Evolutionary conservation across 345 rosid species (phyloP).

Genomic region (Pugionium dolabratum): DNA sequence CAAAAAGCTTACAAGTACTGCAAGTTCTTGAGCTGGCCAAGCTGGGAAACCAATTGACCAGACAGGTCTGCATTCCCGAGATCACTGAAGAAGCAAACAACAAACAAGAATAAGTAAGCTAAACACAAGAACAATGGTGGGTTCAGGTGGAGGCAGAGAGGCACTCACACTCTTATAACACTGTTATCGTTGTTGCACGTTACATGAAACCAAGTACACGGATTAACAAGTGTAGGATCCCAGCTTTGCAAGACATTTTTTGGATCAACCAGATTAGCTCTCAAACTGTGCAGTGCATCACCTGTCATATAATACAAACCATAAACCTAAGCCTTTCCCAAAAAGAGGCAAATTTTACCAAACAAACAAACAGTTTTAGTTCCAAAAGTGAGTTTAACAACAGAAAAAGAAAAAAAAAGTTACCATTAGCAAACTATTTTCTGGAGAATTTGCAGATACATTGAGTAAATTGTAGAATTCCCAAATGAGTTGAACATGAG

Average conservation of each 20-base stretch:
- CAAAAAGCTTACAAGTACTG: slow-evolving; percentile 72
- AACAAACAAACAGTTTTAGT: neutral
- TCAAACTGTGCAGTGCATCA: slow-evolving; percentile 83
- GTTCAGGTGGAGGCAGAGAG: slow-evolving; percentile 13
- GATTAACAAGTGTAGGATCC: slow-evolving; percentile 94
- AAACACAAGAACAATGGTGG: slow-evolving; percentile 1
- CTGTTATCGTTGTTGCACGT: slow-evolving; percentile 93
- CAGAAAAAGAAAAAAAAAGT: neutral
- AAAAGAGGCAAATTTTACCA: slow-evolving; percentile 9
- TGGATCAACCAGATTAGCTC: slow-evolving; percentile 73
- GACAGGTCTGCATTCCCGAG: slow-evolving; percentile 94
- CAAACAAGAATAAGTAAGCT: slow-evolving; percentile 7
- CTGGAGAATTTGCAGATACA: slow-evolving; percentile 1
- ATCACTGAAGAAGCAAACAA: slow-evolving; percentile 55
- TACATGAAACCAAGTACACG: slow-evolving; percentile 97
- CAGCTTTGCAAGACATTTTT: slow-evolving; percentile 88
- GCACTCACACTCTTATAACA: slow-evolving; percentile 82
- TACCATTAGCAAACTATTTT: neutral
- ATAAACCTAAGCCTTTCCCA: slow-evolving; percentile 18
- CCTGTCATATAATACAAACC: slow-evolving; percentile 48
- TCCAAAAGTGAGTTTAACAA: slow-evolving; percentile 6
- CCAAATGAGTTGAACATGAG: too few species aligned
- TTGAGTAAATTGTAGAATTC: too few species aligned
- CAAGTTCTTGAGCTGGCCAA: slow-evolving; percentile 84
- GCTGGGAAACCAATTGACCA: slow-evolving; percentile 88